Percentiles rank a stretch among this genome's conserved stretches.
Conservation (phyloP, 116 monocot species). For the Phalaenopsis hybrid region DNA sequence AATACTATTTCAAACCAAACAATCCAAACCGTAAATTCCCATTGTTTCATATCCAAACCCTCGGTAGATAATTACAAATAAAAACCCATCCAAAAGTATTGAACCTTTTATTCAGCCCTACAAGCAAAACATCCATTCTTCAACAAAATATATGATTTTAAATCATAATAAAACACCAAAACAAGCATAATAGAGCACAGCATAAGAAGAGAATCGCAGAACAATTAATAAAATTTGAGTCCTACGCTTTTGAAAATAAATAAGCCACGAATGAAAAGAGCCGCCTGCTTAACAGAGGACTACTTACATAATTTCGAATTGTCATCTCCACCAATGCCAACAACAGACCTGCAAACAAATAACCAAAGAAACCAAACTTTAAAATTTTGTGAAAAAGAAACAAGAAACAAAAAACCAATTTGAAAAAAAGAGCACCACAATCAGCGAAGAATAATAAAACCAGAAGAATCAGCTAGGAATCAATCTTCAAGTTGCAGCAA, state of each 20-base stretch:
- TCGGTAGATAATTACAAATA: too few species aligned
- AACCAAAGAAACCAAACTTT: neutral
- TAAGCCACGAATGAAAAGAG: neutral
- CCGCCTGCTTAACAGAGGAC: neutral
- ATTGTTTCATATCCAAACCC: too few species aligned
- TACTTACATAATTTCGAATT: neutral
- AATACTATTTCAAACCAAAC: neutral
- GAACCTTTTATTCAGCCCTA: neutral
- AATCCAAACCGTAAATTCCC: too few species aligned
- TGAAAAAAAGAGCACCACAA: too few species aligned
- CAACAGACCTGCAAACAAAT: conserved; percentile 3
- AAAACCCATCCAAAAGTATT: neutral
- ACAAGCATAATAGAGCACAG: neutral
- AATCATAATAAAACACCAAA: neutral
- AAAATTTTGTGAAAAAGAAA: neutral
- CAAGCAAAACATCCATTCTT: neutral
- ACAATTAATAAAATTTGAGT: neutral
- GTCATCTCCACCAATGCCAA: neutral
- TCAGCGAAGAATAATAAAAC: too few species aligned
- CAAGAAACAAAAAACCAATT: too few species aligned
- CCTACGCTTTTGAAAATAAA: neutral
- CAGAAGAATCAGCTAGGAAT: too few species aligned
- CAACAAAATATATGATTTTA: neutral
- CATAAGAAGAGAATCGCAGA: neutral
- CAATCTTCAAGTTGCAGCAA: too few species aligned